phyloP scores from a whole-genome alignment of 2,329 filamentous ascomycete species.

The Hymenotorrendiella dingleyae region DNA sequence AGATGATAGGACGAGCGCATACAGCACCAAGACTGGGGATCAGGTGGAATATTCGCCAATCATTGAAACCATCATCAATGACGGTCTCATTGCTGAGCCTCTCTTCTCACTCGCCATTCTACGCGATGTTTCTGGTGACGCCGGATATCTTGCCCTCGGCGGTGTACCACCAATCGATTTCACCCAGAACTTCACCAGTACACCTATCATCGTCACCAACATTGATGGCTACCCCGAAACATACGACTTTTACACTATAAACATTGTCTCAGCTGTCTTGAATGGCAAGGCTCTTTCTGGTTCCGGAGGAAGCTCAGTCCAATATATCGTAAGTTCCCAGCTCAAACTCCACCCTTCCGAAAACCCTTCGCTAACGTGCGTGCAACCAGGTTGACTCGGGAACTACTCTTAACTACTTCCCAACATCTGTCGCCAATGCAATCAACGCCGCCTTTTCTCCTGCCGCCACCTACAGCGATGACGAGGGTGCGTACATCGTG shows the following conservation, averaged over 20 bases:
- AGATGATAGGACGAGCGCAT: too few species aligned
- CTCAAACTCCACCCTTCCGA: too few species aligned
- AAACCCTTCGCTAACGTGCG: neutral
- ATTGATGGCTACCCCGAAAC: slow-evolving; percentile 2
- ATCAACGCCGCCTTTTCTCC: slow-evolving; percentile 39
- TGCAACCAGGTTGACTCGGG: slow-evolving; percentile 35
- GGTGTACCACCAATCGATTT: slow-evolving; percentile 40
- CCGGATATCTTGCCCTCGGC: slow-evolving; percentile 43
- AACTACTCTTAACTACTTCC: slow-evolving; percentile 37
- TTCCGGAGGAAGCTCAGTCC: neutral
- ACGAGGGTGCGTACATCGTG: slow-evolving; percentile 33
- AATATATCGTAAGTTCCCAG: slow-evolving; percentile 24
- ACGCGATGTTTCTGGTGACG: slow-evolving; percentile 27
- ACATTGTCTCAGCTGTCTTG: slow-evolving; percentile 10
- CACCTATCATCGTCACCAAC: slow-evolving; percentile 12
- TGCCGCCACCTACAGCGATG: slow-evolving; percentile 32
- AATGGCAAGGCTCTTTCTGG: slow-evolving; percentile 1
- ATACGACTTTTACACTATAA: slow-evolving; percentile 22
- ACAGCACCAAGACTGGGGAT: too few species aligned
- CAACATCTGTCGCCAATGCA: slow-evolving; percentile 30
- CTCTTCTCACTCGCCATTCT: slow-evolving; percentile 44
- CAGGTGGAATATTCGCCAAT: slow-evolving; percentile 48
- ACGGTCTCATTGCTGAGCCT: slow-evolving; percentile 35
- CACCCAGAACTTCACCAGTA: slow-evolving; percentile 14
- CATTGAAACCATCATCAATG: slow-evolving; percentile 42